Base-by-base conservation (phyloP, 2,329 filamentous ascomycete genomes). In the Mollisiaceae sp. region DNA sequence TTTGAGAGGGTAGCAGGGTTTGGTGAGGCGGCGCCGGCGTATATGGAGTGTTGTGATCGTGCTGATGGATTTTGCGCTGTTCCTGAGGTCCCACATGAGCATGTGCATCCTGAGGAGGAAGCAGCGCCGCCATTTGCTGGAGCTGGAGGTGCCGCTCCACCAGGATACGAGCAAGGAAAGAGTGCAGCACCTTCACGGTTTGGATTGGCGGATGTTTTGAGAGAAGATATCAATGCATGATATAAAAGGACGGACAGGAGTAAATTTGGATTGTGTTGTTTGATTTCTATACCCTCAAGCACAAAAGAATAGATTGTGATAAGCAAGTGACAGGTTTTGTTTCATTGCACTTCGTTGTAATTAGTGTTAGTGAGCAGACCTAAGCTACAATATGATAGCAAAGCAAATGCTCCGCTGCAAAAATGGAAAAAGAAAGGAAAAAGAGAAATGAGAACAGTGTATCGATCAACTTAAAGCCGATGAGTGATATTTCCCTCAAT, bases 31-130 rank as follows among this genome's bases (percentile, higher is more conserved):
- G 63, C 63, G 14, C 63, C 63, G 5, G 59, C 63, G 11, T 65
- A 65, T 45, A 58, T 27, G 8, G 63, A 65, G 54, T 65, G 63
- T 22, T 65, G 63, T 55, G 63, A 65, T 59, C n/a, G 63, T 6
- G 24, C 50, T n/a, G 50, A 62, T n/a, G 12, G 27, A 3, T 65
- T 62, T 45, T 64, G 62, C 38, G 14, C 15, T 27, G 35, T 64
- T 35, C 35, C 56, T 32, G 45, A 60, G 32, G 62, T 55, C 14
- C 38, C 22, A 6, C 43, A 60, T 22, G 55, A 64, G 35, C 24
- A 56, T 56, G 52, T 50, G 20, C n/a, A 50, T 11, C 45, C 45
- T 2, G 45, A 50, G 12, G 45, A 50, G 11, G 45, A 50, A 22
- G n/a, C n/a, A 22, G 45, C n/a, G 4, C n/a, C 45, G 6, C n/a